Percentiles rank a stretch among this genome's conserved stretches.
phyloP scores from a whole-genome alignment of 179 eudicot genomes.

The Silene vulgaris region DNA sequence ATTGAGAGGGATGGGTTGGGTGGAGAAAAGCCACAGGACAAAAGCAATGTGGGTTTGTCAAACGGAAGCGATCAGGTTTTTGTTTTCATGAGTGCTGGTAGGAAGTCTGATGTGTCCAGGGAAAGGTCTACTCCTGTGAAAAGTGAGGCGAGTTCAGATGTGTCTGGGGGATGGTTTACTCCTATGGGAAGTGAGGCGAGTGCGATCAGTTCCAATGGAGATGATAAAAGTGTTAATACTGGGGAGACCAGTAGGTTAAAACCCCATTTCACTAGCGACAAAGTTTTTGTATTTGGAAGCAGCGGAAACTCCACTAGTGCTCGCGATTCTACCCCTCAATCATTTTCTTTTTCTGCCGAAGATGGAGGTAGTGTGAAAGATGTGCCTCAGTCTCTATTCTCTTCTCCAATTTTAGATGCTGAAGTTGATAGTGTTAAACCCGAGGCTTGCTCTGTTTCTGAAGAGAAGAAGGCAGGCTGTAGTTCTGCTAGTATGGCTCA shows the following conservation, averaged over 20 bases:
- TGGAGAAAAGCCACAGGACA: not conserved
- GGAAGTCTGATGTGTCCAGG: constrained; percentile 18
- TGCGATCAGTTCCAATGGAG: not conserved
- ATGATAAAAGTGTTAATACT: constrained; percentile 4
- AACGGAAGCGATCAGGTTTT: constrained; percentile 26
- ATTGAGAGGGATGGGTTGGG: constrained; percentile 32
- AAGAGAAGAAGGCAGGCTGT: constrained; percentile 32
- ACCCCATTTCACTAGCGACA: constrained; percentile 21
- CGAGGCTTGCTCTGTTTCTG: constrained; percentile 30
- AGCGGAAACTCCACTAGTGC: constrained; percentile 11
- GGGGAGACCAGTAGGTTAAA: constrained; percentile 21
- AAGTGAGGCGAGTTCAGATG: constrained; percentile 21
- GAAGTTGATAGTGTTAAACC: constrained; percentile 22
- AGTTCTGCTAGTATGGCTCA: constrained; percentile 28
- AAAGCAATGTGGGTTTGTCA: constrained; percentile 3
- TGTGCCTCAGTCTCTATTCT: constrained; percentile 24
- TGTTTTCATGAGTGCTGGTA: constrained; percentile 40
- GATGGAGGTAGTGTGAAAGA: constrained; percentile 28
- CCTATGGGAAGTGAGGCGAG: constrained; percentile 6
- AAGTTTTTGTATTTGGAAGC: constrained; percentile 34
- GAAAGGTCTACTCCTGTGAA: constrained; percentile 19
- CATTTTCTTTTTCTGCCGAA: constrained; percentile 32
- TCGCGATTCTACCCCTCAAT: constrained; percentile 24
- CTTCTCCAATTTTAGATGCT: constrained; percentile 27
- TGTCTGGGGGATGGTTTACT: constrained; percentile 18